These are phyloP conservation scores for Spiraea crenata DNA, from an alignment of 331 rosid genomes.

Conservation along the genomic window DNA sequence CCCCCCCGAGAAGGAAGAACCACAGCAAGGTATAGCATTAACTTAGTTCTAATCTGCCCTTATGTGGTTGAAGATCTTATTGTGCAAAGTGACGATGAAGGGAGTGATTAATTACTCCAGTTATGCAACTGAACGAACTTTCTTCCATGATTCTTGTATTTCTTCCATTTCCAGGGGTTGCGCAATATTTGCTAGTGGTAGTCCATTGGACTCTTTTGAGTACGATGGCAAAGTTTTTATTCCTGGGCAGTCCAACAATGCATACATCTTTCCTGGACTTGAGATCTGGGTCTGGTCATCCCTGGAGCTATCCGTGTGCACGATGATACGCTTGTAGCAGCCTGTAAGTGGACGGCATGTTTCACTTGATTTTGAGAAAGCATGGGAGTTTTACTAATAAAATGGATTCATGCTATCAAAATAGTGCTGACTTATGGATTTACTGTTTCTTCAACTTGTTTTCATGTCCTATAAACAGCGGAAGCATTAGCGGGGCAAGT, in stretches of 20 bases:
- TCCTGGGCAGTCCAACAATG: conserved; percentile 97
- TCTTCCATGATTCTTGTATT: conserved; percentile 11
- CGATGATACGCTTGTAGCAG: conserved; percentile 94
- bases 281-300: conserved; percentile 88
- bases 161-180: conserved; percentile 55
- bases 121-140: conserved; percentile 1
- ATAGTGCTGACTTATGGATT: background rate
- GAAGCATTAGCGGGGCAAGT: conserved; percentile 85
- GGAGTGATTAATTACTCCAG: background rate
- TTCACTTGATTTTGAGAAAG: background rate
- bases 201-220: conserved; percentile 85
- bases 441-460: background rate
- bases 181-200: conserved; percentile 94
- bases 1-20: too few relatives aligned
- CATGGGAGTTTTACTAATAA: background rate
- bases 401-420: background rate
- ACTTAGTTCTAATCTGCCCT: background rate
- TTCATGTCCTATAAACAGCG: conserved; percentile 43
- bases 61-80: background rate
- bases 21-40: conserved; percentile 64
- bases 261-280: conserved; percentile 94
- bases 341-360: conserved; percentile 56
- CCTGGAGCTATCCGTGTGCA: conserved; percentile 95
- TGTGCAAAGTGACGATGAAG: background rate
- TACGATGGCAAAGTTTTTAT: conserved; percentile 73